Conservation (phyloP, 306 rosid species). For the Vicia villosa region DNA sequence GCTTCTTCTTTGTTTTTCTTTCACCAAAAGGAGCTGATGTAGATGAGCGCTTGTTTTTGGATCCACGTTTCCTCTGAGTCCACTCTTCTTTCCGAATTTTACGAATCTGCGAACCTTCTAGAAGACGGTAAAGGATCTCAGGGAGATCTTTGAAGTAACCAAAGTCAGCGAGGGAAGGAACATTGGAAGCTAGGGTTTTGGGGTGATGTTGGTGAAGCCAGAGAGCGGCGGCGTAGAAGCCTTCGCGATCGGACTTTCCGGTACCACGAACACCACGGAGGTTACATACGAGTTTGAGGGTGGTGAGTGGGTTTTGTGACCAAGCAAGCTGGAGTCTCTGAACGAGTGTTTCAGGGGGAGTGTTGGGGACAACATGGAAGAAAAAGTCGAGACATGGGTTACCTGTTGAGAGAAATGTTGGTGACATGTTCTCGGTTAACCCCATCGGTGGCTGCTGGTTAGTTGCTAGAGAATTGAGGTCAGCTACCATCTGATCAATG, state of each 20-base stretch:
- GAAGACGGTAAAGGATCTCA: slow-evolving; percentile 64
- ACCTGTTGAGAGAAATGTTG: slow-evolving; percentile 55
- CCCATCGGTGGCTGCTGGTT: background rate
- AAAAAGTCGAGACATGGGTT: slow-evolving; percentile 68
- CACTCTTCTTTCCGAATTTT: slow-evolving; percentile 38
- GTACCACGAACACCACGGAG: slow-evolving; percentile 73
- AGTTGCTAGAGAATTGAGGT: slow-evolving; percentile 38
- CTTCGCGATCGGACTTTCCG: slow-evolving; percentile 56
- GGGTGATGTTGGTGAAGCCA: slow-evolving; percentile 69
- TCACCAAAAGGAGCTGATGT: background rate
- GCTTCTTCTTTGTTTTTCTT: slow-evolving; percentile 5
- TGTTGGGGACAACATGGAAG: slow-evolving; percentile 63
- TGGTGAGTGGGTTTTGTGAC: slow-evolving; percentile 49
- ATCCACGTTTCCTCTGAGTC: background rate
- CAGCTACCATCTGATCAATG: slow-evolving; percentile 42
- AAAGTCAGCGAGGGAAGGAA: slow-evolving; percentile 56
- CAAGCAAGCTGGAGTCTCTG: slow-evolving; percentile 46
- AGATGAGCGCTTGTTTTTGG: background rate
- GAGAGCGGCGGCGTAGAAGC: slow-evolving; percentile 54
- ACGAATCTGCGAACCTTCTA: slow-evolving; percentile 52
- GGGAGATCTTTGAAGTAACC: slow-evolving; percentile 79
- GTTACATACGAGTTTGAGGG: slow-evolving; percentile 69
- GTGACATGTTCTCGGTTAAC: slow-evolving; percentile 48
- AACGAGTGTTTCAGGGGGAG: slow-evolving; percentile 36
- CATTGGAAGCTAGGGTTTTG: slow-evolving; percentile 58